Base-by-base conservation (phyloP, 768 basidiomycete genomes). In the Boletus vermiculosoides region DNA sequence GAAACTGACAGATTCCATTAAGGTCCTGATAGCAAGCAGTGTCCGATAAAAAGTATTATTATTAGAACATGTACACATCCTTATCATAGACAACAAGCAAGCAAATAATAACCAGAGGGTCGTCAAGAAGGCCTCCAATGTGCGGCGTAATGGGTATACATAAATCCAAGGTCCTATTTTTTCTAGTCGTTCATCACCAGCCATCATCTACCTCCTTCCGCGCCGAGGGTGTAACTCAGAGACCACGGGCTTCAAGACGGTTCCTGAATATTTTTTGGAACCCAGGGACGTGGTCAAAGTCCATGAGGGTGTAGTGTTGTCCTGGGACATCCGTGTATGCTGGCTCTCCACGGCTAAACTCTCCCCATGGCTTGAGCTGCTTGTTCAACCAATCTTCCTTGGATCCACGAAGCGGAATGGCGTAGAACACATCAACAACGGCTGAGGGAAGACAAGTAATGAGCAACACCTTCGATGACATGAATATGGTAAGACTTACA, bases 231-330 rank as follows among this genome's bases (percentile, higher is more conserved):
- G 8, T 5, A 44, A n/a, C 16, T 60, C 41, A 66, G 6, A 66
- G 47, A 39, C 65, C 65, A 46, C 65, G 65, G 7, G 65, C 62
- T 28, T 61, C 67, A 18, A 67, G 62, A 18, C 56, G 65, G 23
- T 6, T 46, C 16, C 62, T 49, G 55, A 69, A 69, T 46, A 67
- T 68, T 25, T 53, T 66, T 36, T 67, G 66, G 67, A 67, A 68
- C 9, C 54, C 53, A 2, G 64, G 55, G 22, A 68, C 67, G 22
- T 68, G 67, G 37, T 60, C 64, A 40, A 63, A 60, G 61, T 67
- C 56, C 67, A 67, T 68, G 30, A 67, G 59, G 5, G 65, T 66
- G 48, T 66, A 64, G 45, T 66, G 62, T 31, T 59, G 52, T 41
- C 63, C 63, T 1, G 63, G 63, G 30, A 66, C 65, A 22, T 66